Evolutionary conservation across 495 filamentous ascomycete species (phyloP).

Genomic region (Cairneyella variabilis): DNA sequence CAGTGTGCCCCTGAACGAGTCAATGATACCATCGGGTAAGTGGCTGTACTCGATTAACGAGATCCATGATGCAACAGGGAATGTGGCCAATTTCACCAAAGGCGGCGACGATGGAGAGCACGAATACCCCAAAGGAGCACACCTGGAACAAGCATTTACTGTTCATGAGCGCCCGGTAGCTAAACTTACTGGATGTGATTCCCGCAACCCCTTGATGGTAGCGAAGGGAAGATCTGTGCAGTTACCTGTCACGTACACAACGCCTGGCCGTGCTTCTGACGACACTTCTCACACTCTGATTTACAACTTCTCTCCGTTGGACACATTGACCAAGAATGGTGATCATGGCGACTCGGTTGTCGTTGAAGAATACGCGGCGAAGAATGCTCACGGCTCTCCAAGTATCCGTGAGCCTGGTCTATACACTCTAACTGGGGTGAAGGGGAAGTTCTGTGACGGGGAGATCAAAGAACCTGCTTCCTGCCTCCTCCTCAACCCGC

Average conservation of each 20-base stretch:
- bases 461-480: slow-evolving; percentile 90
- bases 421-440: slow-evolving; percentile 75
- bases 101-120: slow-evolving; percentile 60
- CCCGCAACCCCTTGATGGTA: slow-evolving; percentile 74
- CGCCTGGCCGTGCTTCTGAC: slow-evolving; percentile 52
- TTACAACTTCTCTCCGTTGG: slow-evolving; percentile 68
- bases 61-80: slow-evolving; percentile 85
- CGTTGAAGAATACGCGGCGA: slow-evolving; percentile 47
- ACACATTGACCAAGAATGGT: slow-evolving; percentile 57
- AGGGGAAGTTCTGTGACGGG: slow-evolving; percentile 75
- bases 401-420: slow-evolving; percentile 73
- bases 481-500: slow-evolving; percentile 84
- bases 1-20: slow-evolving; percentile 80
- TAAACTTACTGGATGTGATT: slow-evolving; percentile 68
- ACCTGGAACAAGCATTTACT: slow-evolving; percentile 70
- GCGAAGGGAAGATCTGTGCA: slow-evolving; percentile 64
- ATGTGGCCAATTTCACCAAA: slow-evolving; percentile 74
- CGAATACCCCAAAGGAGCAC: slow-evolving; percentile 48
- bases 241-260: slow-evolving; percentile 70
- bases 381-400: slow-evolving; percentile 44
- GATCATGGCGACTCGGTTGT: slow-evolving; percentile 54
- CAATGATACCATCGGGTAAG: slow-evolving; percentile 66
- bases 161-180: slow-evolving; percentile 83
- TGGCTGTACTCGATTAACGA: slow-evolving; percentile 92
- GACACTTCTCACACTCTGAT: slow-evolving; percentile 52